Conservation (phyloP, 2,329 filamentous ascomycete species). For the Mycosphaerella sp. region DNA sequence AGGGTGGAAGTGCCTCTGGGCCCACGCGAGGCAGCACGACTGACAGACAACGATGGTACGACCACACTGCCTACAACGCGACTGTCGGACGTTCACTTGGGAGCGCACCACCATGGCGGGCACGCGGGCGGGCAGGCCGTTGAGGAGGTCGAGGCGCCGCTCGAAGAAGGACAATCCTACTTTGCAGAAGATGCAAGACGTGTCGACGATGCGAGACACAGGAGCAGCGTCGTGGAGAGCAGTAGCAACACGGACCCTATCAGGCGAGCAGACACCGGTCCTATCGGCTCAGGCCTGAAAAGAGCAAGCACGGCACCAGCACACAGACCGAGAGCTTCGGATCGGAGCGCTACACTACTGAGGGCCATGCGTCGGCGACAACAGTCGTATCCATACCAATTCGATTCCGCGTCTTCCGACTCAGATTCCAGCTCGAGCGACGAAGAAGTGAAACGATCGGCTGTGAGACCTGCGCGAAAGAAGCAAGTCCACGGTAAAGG, state of each 20-base stretch:
- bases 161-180: conserved; percentile 6
- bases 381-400: conserved; percentile 24
- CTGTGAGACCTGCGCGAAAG: conserved; percentile 2
- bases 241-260: conserved; percentile 7
- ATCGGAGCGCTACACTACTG: conserved; percentile 23
- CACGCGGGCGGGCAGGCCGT: conserved; percentile 1
- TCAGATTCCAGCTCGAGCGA: conserved; percentile 30
- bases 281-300: conserved; percentile 11
- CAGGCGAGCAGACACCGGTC: not conserved
- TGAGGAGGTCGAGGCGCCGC: not conserved
- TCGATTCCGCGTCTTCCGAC: conserved; percentile 28
- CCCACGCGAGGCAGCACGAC: conserved; percentile 4
- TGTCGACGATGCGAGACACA: not conserved
- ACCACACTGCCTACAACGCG: conserved; percentile 17
- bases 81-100: conserved; percentile 18
- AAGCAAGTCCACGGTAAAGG: conserved; percentile 6
- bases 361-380: conserved; percentile 20
- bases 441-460: conserved; percentile 22
- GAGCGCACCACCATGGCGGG: conserved; percentile 11
- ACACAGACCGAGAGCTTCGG: conserved; percentile 11
- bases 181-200: conserved; percentile 7
- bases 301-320: conserved; percentile 18
- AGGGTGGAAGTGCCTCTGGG: not conserved
- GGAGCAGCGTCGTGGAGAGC: conserved; percentile 8
- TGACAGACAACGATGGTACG: conserved; percentile 9